Evolutionary conservation across 257 asterid genomes (phyloP).

Genomic region (Solanum corneliomulleri): DNA sequence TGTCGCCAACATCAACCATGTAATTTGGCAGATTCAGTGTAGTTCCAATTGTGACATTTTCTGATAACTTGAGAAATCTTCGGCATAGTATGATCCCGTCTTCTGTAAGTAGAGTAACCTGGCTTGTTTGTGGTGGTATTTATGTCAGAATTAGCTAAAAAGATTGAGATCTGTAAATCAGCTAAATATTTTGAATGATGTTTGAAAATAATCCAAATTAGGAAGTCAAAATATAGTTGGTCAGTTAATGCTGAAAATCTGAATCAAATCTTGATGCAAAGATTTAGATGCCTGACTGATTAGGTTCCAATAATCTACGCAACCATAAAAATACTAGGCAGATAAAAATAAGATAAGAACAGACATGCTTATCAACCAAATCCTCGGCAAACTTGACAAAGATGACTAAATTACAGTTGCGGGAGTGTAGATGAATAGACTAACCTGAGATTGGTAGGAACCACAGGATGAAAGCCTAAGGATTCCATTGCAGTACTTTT

Average conservation of each 20-base stretch:
- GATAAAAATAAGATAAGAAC: not conserved
- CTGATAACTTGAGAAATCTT: slow-evolving; percentile 16
- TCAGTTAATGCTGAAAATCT: not conserved
- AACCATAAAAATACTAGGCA: not conserved
- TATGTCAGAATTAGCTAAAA: not conserved
- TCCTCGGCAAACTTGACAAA: not conserved
- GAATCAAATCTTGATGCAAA: not conserved
- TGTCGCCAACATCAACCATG: slow-evolving; percentile 16
- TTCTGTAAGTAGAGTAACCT: slow-evolving; percentile 22
- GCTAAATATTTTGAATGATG: not conserved
- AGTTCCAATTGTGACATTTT: slow-evolving; percentile 11
- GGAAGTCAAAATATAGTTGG: not conserved
- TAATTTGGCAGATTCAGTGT: slow-evolving; percentile 15
- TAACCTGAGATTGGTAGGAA: slow-evolving; percentile 14
- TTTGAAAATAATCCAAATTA: not conserved
- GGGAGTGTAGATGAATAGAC: not conserved
- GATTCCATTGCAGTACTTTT: slow-evolving; percentile 16
- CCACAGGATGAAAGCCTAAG: slow-evolving; percentile 15
- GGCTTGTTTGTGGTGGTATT: slow-evolving; percentile 1
- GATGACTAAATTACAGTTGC: not conserved
- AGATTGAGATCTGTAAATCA: not conserved
- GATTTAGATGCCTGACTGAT: not conserved
- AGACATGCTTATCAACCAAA: not conserved
- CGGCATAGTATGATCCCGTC: slow-evolving; percentile 14
- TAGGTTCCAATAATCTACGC: not conserved